Conservation (phyloP, 495 filamentous ascomycete genomes). For the Ascodesmis nigricans region DNA sequence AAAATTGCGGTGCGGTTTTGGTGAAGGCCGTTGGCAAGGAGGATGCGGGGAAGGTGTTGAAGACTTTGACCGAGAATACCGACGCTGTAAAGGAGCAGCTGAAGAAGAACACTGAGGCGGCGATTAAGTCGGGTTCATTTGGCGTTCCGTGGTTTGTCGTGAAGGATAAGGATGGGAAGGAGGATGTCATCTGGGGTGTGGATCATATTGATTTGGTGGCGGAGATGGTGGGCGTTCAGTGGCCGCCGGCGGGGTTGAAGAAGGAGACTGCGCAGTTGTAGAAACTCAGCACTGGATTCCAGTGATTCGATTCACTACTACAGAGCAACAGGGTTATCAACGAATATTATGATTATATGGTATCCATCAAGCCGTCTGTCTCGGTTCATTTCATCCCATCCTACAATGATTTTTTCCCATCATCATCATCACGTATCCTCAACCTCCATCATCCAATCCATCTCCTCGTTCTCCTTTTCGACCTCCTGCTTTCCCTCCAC, state of each 20-base stretch:
- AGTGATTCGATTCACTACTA: too few species aligned
- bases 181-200: constrained; percentile 8
- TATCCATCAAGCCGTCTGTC: too few species aligned
- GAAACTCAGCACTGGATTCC: too few species aligned
- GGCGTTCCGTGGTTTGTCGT: constrained; percentile 59
- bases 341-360: too few species aligned
- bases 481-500: too few species aligned
- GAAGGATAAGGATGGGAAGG: constrained; percentile 32
- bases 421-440: too few species aligned
- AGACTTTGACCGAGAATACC: constrained; percentile 24
- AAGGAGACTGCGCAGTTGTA: too few species aligned
- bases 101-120: constrained; percentile 34
- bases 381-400: too few species aligned
- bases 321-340: too few species aligned
- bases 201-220: constrained; percentile 1
- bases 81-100: constrained; percentile 37
- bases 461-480: too few species aligned
- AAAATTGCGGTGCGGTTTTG: background rate
- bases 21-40: background rate
- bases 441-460: too few species aligned
- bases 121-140: constrained; percentile 42
- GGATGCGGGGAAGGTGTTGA: constrained; percentile 25
- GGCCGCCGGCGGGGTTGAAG: background rate
- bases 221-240: background rate
- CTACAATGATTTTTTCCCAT: too few species aligned